Evolutionary conservation across 2,329 filamentous ascomycete species (phyloP), one percentile per base, ranked within the genome.

Genomic region (Exophiala bonariae): DNA sequence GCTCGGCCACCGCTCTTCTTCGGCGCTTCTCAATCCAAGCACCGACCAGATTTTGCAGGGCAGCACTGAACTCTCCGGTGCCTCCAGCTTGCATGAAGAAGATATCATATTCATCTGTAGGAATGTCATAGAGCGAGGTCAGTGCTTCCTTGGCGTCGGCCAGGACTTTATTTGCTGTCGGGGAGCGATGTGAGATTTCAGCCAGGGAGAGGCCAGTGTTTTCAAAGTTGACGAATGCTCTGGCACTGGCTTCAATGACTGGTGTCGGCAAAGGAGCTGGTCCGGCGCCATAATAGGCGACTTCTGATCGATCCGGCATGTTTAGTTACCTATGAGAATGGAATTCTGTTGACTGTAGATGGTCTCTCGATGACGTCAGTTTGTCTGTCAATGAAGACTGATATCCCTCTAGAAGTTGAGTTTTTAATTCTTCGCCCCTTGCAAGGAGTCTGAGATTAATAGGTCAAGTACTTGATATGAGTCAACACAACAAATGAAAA

Each of bases 31-130:
- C 81, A 4, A 95, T 84, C 91, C 90, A 96, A 51, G 86, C 79
- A 19, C 83, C 80, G 36, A 93, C 85, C 44, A 96, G 72, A 72
- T 96, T 95, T 71, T 93, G 92, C 3, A 89, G 80, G 4, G 83
- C 83, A 23, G 89, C 87, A 44, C 86, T 84, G 74, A 96, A 96
- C 71, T 91, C 82, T 50, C 90, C 90, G 40, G 79, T 89, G 52
- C 91, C 92, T 49, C 92, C 91, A 51, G 81, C 88, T 66, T 93
- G 87, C 77, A 95, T 86, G 69, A 95, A 92, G 16, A 96, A 71
- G 45, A 96, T 79, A 51, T 96, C 89, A 70, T 96, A 96, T 66
- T 87, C 83, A 57, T 86, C 81, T 11, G 44, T 52, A 3, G 90
- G 89, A 46, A 97, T 85, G 60, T 92, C 86, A 47, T 96, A 83